These are phyloP conservation scores for Blastobotrys serpentis DNA, from an alignment of 1,139 yeast species.

Conservation along the genomic window DNA sequence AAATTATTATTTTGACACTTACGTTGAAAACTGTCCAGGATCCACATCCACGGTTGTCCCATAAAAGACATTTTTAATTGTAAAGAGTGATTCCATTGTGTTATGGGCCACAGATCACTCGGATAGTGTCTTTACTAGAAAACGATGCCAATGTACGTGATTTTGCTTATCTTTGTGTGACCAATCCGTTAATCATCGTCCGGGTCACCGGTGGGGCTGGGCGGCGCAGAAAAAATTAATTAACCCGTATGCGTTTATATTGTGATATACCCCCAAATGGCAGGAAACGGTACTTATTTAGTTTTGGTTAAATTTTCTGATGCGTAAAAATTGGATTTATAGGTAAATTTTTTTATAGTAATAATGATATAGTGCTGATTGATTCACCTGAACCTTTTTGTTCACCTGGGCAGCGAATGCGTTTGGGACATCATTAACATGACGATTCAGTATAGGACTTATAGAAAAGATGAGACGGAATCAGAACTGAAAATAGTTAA, in stretches of 20 bases:
- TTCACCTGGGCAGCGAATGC: too few species aligned
- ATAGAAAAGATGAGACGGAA: constrained; percentile 34
- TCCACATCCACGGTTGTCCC: constrained; percentile 13
- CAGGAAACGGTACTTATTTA: too few species aligned
- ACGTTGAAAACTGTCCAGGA: constrained; percentile 8
- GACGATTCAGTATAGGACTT: constrained; percentile 31
- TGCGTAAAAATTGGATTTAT: too few species aligned
- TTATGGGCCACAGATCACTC: background rate
- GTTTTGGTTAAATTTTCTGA: background rate
- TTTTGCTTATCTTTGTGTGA: constrained; percentile 4
- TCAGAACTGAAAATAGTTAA: constrained; percentile 39
- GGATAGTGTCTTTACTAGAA: background rate
- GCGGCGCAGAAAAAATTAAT: too few species aligned
- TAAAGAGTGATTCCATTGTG: background rate
- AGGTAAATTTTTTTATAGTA: background rate
- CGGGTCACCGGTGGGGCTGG: constrained; percentile 4
- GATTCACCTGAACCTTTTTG: too few species aligned
- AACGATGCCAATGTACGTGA: background rate
- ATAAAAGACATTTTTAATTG: constrained; percentile 13
- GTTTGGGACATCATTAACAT: constrained; percentile 3
- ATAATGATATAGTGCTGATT: too few species aligned
- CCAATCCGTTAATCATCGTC: background rate
- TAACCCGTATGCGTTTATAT: background rate
- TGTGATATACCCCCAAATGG: too few species aligned
- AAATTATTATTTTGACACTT: background rate